Evolutionary conservation across 2,329 filamentous ascomycete genomes (phyloP), one percentile per base, ranked within the genome.

Genomic region (Paracorniculantispora psalliotae): DNA sequence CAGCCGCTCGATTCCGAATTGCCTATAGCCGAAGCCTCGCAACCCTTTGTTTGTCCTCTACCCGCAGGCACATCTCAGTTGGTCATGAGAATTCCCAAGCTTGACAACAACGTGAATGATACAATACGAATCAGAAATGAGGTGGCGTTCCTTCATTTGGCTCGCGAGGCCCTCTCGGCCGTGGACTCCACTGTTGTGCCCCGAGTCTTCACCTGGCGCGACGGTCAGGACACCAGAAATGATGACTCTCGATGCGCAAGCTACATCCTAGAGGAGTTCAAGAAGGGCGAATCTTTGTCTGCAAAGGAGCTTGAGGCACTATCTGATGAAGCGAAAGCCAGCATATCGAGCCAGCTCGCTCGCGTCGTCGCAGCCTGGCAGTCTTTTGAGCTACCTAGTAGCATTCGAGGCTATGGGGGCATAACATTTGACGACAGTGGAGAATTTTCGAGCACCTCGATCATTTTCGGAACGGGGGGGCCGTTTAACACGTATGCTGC

Each of bases 221-320:
- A 59, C 23, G 35, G 33, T 6, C 5, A 13, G 10, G 33, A 23
- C 13, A 2, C 23, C 8, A 15, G 3, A 9, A 4, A 15, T 15
- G 33, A 37, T 37, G 17, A 4, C 4, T 37, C 33, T 37, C 7
- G 12, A 9, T 37, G 33, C 17, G 7, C 6, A 37, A 15, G 44
- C 50, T 59, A 59, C 33, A 59, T 59, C 25, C 23, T 59, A 5
- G 30, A 59, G n/a, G 57, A 55, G 25, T 59, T 59, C 33, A 53
- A 43, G 25, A n/a, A 6, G 17, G 57, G 57, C 25, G 50, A 59
- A 33, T 7, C 17, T 2, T 7, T 59, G 1, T 54, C 50, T 2
- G 7, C n/a, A 1, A 23, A 43, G 7, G 43, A 55, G 1, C 13
- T 59, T 8, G 17, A n/a, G 17, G 35, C 41, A 13, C 43, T 59